These are phyloP conservation scores for Dovyalis caffra DNA, from an alignment of 345 rosid genomes.

Conservation along the genomic window DNA sequence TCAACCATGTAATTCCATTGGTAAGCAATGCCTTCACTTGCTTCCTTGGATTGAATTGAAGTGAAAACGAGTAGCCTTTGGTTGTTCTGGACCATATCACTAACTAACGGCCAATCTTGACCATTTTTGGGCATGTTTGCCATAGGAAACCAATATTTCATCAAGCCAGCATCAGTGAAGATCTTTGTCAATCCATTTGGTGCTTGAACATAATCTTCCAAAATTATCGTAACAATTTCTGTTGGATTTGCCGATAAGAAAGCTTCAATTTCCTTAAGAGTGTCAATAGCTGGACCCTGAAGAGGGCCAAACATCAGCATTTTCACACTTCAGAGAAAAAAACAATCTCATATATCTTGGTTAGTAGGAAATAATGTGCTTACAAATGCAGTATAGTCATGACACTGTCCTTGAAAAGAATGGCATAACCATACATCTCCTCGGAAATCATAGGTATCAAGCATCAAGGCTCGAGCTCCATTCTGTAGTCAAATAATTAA, in stretches of 20 bases:
- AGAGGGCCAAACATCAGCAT: not conserved
- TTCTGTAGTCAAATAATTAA: slow-evolving; percentile 30
- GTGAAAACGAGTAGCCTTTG: slow-evolving; percentile 62
- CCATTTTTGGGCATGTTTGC: slow-evolving; percentile 61
- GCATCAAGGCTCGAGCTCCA: slow-evolving; percentile 68
- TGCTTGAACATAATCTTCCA: slow-evolving; percentile 63
- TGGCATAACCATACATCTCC: slow-evolving; percentile 75
- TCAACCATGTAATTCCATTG: slow-evolving; percentile 85
- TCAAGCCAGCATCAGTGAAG: slow-evolving; percentile 54
- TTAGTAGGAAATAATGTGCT: not conserved
- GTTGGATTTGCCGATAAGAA: slow-evolving; percentile 54
- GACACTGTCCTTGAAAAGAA: slow-evolving; percentile 55
- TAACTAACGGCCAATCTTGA: slow-evolving; percentile 63
- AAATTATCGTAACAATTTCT: slow-evolving; percentile 57
- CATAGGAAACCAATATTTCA: slow-evolving; percentile 63
- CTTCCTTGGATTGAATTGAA: slow-evolving; percentile 51
- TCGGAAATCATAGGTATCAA: slow-evolving; percentile 62
- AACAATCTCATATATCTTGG: no score
- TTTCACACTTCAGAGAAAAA: not conserved
- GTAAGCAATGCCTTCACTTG: slow-evolving; percentile 61
- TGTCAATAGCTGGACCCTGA: slow-evolving; percentile 64
- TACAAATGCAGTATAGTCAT: slow-evolving; percentile 66
- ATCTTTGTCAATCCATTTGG: slow-evolving; percentile 57
- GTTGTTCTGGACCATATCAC: slow-evolving; percentile 59
- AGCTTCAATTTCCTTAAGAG: slow-evolving; percentile 55